Evolutionary conservation across 306 rosid genomes (phyloP), one percentile per base, ranked within the genome.

Genomic region (Sophora flavescens): DNA sequence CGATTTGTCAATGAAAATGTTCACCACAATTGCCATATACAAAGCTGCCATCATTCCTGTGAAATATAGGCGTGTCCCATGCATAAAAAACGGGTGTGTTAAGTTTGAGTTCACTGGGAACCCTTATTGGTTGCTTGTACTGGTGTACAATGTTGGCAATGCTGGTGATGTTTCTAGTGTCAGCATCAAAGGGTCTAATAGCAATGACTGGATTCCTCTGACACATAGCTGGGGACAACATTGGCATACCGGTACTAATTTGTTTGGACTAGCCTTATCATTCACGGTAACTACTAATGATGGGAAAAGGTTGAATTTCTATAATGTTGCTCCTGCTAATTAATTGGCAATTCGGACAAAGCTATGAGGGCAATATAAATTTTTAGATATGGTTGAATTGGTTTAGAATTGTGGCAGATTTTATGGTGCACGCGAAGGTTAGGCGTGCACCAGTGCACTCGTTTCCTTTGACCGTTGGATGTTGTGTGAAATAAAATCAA

Each of bases 31-130:
- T 4, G 98, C 93, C 0, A 0, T 4, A 0, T 63, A 47, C 72
- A 72, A 51, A 56, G 95, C 93, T 0, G 95, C 97, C 4, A 75
- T 93, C 12, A 26, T 91, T 38, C 93, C 91, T 0, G 93, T 93
- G 1, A 7, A 18, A 1, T 93, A 77, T 38, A 84, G 90, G 0
- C 61, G 93, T 0, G 56, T 79, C 2, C 62, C 38, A 0, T 88
- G 97, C 56, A 0, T 0, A 0, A 93, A 82, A 44, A 6, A 0
- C 0, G 90, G 91, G 0, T 91, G 97, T 1, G 72, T 89, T 2
- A 86, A 75, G 68, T 89, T 93, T 14, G 77, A 91, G 68, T 3
- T 89, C 2, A 80, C 26, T 4, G 96, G 96, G 1, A 91, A 89
- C 61, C 85, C 87, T 15, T 6, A 83, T 12, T 88, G 78, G 82